These are phyloP conservation scores for Nephelium lappaceum DNA, from an alignment of 345 rosid genomes.

Conservation along the genomic window DNA sequence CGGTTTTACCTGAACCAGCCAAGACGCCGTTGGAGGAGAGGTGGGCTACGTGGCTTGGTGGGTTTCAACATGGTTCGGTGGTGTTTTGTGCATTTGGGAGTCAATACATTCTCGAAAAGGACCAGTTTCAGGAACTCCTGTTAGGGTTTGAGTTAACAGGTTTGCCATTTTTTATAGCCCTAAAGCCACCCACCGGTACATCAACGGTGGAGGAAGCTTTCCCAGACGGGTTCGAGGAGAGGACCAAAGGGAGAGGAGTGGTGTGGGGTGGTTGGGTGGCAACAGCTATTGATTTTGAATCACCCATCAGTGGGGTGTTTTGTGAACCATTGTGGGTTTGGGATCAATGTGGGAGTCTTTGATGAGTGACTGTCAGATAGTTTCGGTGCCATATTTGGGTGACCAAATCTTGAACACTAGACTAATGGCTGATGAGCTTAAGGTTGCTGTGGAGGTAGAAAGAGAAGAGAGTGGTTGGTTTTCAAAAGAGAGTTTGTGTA, in stretches of 20 bases:
- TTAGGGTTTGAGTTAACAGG: conserved; percentile 39
- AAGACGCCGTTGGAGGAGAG: no score
- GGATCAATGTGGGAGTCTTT: conserved; percentile 74
- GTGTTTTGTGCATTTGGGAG: no score
- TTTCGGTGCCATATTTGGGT: conserved; percentile 51
- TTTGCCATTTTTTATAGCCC: conserved; percentile 51
- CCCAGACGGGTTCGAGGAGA: conserved; percentile 66
- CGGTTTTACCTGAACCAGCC: conserved; percentile 12
- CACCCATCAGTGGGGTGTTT: conserved; percentile 64
- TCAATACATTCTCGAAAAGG: no score
- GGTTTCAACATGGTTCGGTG: no score
- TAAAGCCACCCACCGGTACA: conserved; percentile 54
- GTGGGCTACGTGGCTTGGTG: no score
- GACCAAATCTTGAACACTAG: conserved; percentile 63
- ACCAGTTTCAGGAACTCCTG: no score
- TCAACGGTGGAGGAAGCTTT: conserved; percentile 57
- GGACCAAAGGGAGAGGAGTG: conserved; percentile 50
- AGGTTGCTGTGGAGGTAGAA: neutral
- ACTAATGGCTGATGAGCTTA: neutral
- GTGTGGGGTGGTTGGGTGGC: conserved; percentile 55
- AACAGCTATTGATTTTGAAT: conserved; percentile 44
- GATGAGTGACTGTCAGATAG: conserved; percentile 55
- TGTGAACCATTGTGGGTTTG: conserved; percentile 68
- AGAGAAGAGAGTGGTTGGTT: neutral
- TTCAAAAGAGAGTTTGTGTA: neutral